Base-by-base conservation (phyloP, 2,329 filamentous ascomycete species). In the Penicillium sp. region DNA sequence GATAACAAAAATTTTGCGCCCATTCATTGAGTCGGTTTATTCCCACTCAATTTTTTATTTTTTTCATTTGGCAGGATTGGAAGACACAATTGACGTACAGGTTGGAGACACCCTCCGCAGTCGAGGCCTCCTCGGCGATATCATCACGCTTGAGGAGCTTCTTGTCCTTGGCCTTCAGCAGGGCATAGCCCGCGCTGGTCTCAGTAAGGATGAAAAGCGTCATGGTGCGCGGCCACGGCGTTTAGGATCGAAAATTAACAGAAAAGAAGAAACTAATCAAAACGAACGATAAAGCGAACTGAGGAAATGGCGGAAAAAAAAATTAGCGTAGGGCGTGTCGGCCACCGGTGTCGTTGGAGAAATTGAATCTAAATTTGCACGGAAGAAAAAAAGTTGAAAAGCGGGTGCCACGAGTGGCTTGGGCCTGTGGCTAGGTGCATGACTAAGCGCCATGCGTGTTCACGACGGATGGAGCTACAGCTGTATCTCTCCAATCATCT, bases 111-210 rank as follows among this genome's bases (percentile, higher is more conserved):
- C 89, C 89, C 76, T 97, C 92, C 35, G 91, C 87, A 58, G 88
- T 89, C 64, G 86, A 84, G 60, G 92, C 82, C 74, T 94, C 87
- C 61, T 85, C 82, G 52, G 85, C 83, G 61, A 96, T 78, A 71
- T 92, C 87, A 78, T 93, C 89, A 71, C 89, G 87, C 78, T 96
- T 94, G 64, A 99, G 82, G 58, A 97, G 85, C 82, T 97, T 97
- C 86, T 97, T 97, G 84, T 97, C 93, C 76, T 92, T 91, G 69
- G 93, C 89, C 84, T 99, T 97, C 82, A 99, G 92, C 76, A 99
- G 86, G 77, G 92, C 94, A 81, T 97, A 97, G 76, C 94, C 96
- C 68, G 92, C 92, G 78, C 90, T 90, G 76, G 92, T 97, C 80
- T 97, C 92, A 72, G 89, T 89, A 69, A 97, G 87, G 79, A 97